Base-by-base conservation (phyloP, 257 asterid species). In the Solanum lycopersicoides region DNA sequence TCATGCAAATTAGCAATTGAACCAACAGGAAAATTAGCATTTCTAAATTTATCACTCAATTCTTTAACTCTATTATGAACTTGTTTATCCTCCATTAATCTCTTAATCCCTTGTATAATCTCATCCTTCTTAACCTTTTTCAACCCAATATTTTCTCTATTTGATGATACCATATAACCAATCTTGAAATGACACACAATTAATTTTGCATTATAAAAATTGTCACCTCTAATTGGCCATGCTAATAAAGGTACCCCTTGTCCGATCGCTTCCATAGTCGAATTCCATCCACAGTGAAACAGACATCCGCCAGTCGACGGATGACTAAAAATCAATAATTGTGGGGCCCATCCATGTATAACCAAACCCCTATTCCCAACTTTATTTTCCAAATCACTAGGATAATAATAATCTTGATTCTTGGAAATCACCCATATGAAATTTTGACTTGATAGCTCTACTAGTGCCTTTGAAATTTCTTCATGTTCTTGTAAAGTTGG, bases 191-290 rank as follows among this genome's bases (percentile, higher is more conserved):
- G 87, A 44, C 83, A 83, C 37, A 53, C 97, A 75, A 93, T 89
- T 82, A 92, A 85, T 76, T 91, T 92, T 1, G 96, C 97, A 83
- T 91, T 87, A 63, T 91, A 90, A 66, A 91, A 95, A 69, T 96
- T 98, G 79, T 95, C 99, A 44, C 98, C 98, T 86, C 99, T 90
- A 13, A 94, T 92, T 1, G 98, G 98, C 99, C 98, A 95, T 11
- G 95, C 95, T 92, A 95, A 32, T 12, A 95, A 85, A 3, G 98
- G 95, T 5, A 92, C 73, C 21, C 97, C 98, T 9, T 89, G 89
- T 28, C 95, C 98, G 4, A 93, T 89, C 0, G 96, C 94, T 88
- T 95, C 97, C 45, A 92, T 86, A 0, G 94, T 92, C 4, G 98
- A 95, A 88, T 94, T 95, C 96, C 98, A 94, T 9, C 98, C 97